Evolutionary conservation across 805 yeast genomes (phyloP).

Genomic region (Naumovozyma baii): DNA sequence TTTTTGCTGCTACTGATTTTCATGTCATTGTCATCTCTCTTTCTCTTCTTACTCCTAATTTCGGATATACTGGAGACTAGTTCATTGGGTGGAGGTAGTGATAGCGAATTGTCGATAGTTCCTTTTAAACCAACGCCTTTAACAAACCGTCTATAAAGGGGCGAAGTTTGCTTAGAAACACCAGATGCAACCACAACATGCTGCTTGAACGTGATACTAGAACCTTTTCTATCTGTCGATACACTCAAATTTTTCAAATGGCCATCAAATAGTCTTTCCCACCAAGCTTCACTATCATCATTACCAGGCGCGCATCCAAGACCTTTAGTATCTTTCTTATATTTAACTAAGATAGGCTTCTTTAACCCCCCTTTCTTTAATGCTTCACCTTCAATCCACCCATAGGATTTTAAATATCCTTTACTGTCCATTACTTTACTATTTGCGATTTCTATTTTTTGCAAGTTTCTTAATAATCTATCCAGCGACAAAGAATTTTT

Average conservation of each 20-base stretch:
- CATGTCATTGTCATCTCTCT: constrained; percentile 9
- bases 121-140: constrained; percentile 80
- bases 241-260: constrained; percentile 74
- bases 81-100: constrained; percentile 4
- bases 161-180: constrained; percentile 47
- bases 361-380: constrained; percentile 67
- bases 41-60: constrained; percentile 8
- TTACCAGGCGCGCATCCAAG: constrained; percentile 61
- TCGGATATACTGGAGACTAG: constrained; percentile 3
- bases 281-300: constrained; percentile 83
- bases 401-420: constrained; percentile 62
- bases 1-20: constrained; percentile 5
- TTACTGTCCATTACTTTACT: constrained; percentile 56
- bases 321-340: constrained; percentile 85
- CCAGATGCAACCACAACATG: constrained; percentile 39
- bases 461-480: no score
- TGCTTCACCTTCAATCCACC: constrained; percentile 92
- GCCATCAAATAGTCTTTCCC: constrained; percentile 94
- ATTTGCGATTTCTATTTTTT: no score
- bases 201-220: constrained; percentile 44
- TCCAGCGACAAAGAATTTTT: no score
- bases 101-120: constrained; percentile 39
- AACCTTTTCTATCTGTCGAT: constrained; percentile 19
- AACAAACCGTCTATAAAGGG: constrained; percentile 78
- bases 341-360: constrained; percentile 81